Evolutionary conservation across 257 asterid species (phyloP).

Genomic region (Salvia hispanica): DNA sequence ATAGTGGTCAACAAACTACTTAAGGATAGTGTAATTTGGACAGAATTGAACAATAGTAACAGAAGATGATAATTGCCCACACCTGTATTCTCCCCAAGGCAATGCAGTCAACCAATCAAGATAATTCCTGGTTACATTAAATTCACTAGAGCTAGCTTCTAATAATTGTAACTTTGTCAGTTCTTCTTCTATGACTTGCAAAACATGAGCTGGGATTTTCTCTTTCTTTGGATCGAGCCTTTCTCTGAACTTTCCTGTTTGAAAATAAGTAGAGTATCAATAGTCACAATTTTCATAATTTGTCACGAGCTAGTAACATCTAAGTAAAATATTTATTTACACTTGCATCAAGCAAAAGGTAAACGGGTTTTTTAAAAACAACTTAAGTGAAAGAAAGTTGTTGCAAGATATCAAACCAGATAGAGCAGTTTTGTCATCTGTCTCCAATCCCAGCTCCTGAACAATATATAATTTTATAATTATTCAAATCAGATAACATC

Average conservation of each 20-base stretch:
- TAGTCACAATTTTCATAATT: constrained; percentile 9
- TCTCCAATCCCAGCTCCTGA: constrained; percentile 96
- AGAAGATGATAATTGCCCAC: constrained; percentile 29
- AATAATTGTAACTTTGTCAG: constrained; percentile 78
- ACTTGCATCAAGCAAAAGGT: constrained; percentile 19
- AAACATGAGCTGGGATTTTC: constrained; percentile 86
- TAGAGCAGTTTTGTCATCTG: constrained; percentile 98
- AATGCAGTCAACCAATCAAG: constrained; percentile 98
- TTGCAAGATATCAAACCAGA: constrained; percentile 58
- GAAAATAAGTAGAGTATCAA: constrained; percentile 19
- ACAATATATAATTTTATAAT: constrained; percentile 27
- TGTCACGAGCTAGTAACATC: constrained; percentile 8
- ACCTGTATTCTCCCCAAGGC: constrained; percentile 99
- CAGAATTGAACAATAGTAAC: constrained; percentile 2
- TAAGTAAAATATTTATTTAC: constrained; percentile 8
- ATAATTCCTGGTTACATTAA: constrained; percentile 95
- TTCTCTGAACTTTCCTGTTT: constrained; percentile 87
- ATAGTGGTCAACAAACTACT: background rate
- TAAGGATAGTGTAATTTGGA: constrained; percentile 24
- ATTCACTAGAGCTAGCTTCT: constrained; percentile 99
- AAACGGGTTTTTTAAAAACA: constrained; percentile 8
- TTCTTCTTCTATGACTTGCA: constrained; percentile 99
- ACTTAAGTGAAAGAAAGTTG: constrained; percentile 6
- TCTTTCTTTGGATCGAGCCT: constrained; percentile 93
- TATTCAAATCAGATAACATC: constrained; percentile 21